Evolutionary conservation across 108 stramenopile species (phyloP).

Genomic region (Nitzschia sp.): DNA sequence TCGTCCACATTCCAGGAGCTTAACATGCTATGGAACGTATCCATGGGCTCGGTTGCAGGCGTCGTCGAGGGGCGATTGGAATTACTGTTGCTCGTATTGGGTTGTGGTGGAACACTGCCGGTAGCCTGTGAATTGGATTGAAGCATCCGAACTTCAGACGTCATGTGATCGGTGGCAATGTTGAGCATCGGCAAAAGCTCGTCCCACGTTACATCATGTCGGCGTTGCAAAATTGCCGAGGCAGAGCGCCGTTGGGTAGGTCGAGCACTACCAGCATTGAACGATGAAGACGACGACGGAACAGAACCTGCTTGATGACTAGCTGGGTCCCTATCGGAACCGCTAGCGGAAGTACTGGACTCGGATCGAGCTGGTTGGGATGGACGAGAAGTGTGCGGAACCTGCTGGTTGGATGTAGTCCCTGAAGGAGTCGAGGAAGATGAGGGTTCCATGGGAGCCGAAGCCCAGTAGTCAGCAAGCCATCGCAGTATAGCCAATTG

Average conservation of each 20-base stretch:
- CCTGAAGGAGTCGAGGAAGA: not conserved
- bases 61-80: not conserved
- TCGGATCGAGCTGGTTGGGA: not conserved
- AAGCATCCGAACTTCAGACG: slow-evolving; percentile 47
- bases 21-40: slow-evolving; percentile 35
- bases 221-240: not conserved
- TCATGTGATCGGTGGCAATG: slow-evolving; percentile 50
- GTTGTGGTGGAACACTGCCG: slow-evolving; percentile 3
- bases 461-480: slow-evolving; percentile 55
- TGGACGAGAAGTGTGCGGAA: too few relatives aligned
- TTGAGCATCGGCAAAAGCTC: slow-evolving; percentile 49
- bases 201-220: slow-evolving; percentile 36
- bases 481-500: slow-evolving; percentile 53
- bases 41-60: slow-evolving; percentile 10
- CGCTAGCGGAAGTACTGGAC: not conserved
- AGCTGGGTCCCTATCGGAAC: too few relatives aligned
- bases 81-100: not conserved
- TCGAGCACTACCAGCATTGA: not conserved
- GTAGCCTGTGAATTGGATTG: slow-evolving; percentile 4
- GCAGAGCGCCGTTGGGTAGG: slow-evolving; percentile 3
- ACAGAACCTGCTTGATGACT: not conserved
- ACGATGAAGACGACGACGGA: not conserved
- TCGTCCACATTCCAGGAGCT: slow-evolving; percentile 41
- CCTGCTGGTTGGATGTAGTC: not conserved
- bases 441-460: not conserved